Base-by-base conservation (phyloP, 768 basidiomycete species). In the Russula abietina region DNA sequence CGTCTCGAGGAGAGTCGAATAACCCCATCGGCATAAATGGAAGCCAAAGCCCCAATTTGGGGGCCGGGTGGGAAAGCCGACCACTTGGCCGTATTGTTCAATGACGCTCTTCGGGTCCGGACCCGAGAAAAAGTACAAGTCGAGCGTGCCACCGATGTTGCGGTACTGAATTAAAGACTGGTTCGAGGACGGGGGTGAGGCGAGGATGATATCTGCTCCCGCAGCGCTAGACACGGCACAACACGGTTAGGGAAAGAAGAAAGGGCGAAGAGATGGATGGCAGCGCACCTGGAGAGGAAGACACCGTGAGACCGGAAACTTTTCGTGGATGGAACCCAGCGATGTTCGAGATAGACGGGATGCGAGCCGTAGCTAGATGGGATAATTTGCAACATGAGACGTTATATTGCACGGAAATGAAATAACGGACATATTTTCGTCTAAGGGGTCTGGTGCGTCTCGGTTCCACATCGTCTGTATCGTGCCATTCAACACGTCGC, bases 11-110 rank as follows among this genome's bases (percentile, higher is more conserved):
- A 89, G 68, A 66, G 81, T 75, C 33, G 68, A 59, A 62, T 81
- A 83, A 4, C 82, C 82, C 80, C 80, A 84, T 61, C 80, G 79
- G 75, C 86, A 87, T 17, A 89, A 78, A 63, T 92, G 89, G 76
- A 89, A 89, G 8, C 89, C 89, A 69, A 91, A 88, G 5, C 83
- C 83, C 86, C 88, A 91, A 41, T 77, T 77, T 2, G 88, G 89
- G 70, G 85, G 83, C 82, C 87, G 85, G 33, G 81, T 82, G 3
- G 89, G 87, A 43, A 81, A 74, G 4, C 89, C 89, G 30, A 88
- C 78, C n/a, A 83, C 74, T 39, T 75, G 79, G 5, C 84, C 81
- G 67, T 91, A 88, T 71, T 91, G 89, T 64, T 86, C 80, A 54
- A 88, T 80, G 10, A 89, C 89, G n/a, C 73, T 72, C 50, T 75